phyloP scores from a whole-genome alignment of 73 alveolate genomes.

The Tetrahymena elliotti region DNA sequence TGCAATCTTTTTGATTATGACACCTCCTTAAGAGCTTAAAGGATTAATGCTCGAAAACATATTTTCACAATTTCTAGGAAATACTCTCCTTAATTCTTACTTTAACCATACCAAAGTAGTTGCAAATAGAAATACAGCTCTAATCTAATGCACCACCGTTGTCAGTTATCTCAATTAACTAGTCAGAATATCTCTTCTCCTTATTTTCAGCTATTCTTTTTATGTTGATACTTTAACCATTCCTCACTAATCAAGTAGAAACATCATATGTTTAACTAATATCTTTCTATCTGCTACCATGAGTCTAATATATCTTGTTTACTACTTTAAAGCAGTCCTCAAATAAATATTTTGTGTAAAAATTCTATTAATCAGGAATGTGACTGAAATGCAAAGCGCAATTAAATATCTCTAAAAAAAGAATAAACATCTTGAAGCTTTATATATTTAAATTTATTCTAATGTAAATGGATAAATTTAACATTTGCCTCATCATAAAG shows the following conservation, averaged over 20 bases:
- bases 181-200: background rate
- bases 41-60: background rate
- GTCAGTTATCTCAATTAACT: background rate
- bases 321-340: background rate
- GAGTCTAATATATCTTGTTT: background rate
- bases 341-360: background rate
- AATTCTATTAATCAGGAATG: background rate
- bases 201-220: background rate
- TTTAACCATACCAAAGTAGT: background rate
- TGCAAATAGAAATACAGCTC: background rate
- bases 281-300: background rate
- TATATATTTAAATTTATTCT: background rate
- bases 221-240: background rate
- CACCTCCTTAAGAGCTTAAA: background rate
- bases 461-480: background rate
- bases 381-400: background rate
- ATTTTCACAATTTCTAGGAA: background rate
- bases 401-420: background rate
- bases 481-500: background rate
- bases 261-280: background rate
- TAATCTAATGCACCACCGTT: background rate
- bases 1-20: background rate
- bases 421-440: background rate
- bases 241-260: background rate
- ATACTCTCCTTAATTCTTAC: background rate